These are phyloP conservation scores for Skeletonema marinoi DNA, from an alignment of 108 stramenopile genomes.

Conservation along the genomic window DNA sequence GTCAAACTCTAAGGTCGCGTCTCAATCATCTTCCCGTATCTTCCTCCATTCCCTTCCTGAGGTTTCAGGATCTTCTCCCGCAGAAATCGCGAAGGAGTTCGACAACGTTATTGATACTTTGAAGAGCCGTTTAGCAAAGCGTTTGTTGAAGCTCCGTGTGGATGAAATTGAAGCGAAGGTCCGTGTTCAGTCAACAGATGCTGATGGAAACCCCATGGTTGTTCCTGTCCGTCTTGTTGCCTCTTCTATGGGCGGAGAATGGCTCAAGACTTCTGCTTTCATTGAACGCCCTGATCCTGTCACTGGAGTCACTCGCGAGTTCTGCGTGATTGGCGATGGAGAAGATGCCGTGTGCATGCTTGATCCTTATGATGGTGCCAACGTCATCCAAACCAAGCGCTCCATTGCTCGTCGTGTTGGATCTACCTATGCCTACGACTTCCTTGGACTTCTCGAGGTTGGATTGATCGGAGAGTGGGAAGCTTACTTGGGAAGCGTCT, in stretches of 20 bases:
- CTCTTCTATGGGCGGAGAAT: slow-evolving; percentile 93
- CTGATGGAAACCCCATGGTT: slow-evolving; percentile 64
- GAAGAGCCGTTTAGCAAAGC: slow-evolving; percentile 84
- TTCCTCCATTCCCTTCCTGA: slow-evolving; percentile 93
- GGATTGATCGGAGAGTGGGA: slow-evolving; percentile 86
- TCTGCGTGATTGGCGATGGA: slow-evolving; percentile 79
- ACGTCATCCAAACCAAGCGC: slow-evolving; percentile 93
- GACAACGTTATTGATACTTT: slow-evolving; percentile 68
- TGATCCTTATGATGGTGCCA: slow-evolving; percentile 90
- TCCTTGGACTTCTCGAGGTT: slow-evolving; percentile 96
- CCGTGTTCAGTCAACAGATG: slow-evolving; percentile 62
- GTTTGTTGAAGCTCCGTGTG: slow-evolving; percentile 93
- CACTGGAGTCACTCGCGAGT: slow-evolving; percentile 91
- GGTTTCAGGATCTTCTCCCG: slow-evolving; percentile 67
- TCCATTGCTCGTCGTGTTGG: slow-evolving; percentile 96
- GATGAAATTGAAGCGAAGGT: slow-evolving; percentile 98
- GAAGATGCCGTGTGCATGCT: slow-evolving; percentile 83
- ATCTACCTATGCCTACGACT: slow-evolving; percentile 97
- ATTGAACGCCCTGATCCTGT: slow-evolving; percentile 92
- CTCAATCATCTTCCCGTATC: slow-evolving; percentile 91
- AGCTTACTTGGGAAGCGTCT: slow-evolving; percentile 57
- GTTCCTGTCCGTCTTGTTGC: slow-evolving; percentile 93
- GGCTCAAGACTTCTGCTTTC: slow-evolving; percentile 91
- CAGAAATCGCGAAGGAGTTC: slow-evolving; percentile 73
- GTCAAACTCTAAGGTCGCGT: slow-evolving; percentile 87